Conservation (phyloP, 2,329 filamentous ascomycete genomes). For the Stagonosporopsis cucurbitacearum region DNA sequence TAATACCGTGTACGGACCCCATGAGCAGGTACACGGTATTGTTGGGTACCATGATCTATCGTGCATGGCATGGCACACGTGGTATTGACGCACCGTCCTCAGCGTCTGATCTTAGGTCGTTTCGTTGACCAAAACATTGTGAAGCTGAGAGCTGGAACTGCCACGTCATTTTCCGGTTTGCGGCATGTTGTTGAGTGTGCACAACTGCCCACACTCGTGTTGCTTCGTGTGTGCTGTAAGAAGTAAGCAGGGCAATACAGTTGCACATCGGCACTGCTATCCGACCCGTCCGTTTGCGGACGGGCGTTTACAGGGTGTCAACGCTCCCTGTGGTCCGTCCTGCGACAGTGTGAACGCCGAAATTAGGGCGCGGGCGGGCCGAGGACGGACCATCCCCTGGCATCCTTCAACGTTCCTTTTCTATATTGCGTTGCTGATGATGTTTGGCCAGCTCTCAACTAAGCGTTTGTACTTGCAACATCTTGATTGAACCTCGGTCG, state of each 20-base stretch:
- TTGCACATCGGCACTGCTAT: not conserved
- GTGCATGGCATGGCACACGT: no score
- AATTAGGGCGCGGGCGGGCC: not conserved
- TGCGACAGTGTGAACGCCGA: not conserved
- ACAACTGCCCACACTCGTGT: no score
- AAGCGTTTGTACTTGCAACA: not conserved
- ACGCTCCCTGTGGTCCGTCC: not conserved
- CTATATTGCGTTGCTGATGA: not conserved
- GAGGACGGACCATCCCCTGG: not conserved
- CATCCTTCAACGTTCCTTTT: not conserved
- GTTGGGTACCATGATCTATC: no score
- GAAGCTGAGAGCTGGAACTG: not conserved
- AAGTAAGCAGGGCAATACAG: not conserved
- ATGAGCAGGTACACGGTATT: no score
- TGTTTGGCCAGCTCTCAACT: not conserved
- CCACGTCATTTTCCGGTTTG: not conserved
- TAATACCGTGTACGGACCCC: no score
- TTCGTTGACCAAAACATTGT: not conserved
- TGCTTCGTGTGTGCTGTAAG: not conserved
- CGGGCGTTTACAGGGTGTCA: not conserved
- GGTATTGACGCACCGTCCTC: not conserved
- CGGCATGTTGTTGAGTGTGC: slow-evolving; percentile 1
- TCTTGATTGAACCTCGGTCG: not conserved
- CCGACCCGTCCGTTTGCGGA: no score
- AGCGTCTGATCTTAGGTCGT: not conserved